Conservation (phyloP, 75 land plant species). For the Cryptomeria japonica region DNA sequence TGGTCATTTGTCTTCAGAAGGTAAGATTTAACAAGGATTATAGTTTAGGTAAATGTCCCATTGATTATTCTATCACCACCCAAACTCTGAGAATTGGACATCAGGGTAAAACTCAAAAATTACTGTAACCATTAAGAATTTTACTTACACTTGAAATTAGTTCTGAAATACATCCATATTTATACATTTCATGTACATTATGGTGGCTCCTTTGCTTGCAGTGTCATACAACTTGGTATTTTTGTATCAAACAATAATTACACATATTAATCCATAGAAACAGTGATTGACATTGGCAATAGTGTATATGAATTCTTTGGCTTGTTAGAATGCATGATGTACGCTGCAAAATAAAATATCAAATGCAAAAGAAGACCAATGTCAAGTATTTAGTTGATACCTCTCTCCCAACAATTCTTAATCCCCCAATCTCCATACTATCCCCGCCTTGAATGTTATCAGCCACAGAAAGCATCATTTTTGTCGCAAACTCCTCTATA, state of each 20-base stretch:
- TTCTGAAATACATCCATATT: background rate
- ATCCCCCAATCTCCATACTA: slow-evolving; percentile 16
- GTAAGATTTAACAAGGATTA: background rate
- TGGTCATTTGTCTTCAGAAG: background rate
- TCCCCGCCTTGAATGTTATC: slow-evolving; percentile 15
- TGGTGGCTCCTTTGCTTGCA: background rate
- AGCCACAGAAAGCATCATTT: slow-evolving; percentile 61
- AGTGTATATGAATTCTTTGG: background rate
- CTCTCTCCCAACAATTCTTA: background rate
- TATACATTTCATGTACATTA: background rate
- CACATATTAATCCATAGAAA: background rate
- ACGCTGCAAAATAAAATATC: background rate
- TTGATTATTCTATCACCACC: too few species aligned
- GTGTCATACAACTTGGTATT: background rate
- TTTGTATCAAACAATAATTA: background rate
- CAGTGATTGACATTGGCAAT: background rate
- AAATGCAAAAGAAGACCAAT: background rate
- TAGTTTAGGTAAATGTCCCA: background rate
- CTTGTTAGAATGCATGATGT: background rate
- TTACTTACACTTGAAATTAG: background rate
- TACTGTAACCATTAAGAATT: background rate
- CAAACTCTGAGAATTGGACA: too few species aligned
- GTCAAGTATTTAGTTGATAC: background rate
- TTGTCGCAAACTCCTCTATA: slow-evolving; percentile 91
- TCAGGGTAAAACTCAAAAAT: background rate